These are phyloP conservation scores for Sutorius australiensis DNA, from an alignment of 768 basidiomycete genomes.

Conservation along the genomic window DNA sequence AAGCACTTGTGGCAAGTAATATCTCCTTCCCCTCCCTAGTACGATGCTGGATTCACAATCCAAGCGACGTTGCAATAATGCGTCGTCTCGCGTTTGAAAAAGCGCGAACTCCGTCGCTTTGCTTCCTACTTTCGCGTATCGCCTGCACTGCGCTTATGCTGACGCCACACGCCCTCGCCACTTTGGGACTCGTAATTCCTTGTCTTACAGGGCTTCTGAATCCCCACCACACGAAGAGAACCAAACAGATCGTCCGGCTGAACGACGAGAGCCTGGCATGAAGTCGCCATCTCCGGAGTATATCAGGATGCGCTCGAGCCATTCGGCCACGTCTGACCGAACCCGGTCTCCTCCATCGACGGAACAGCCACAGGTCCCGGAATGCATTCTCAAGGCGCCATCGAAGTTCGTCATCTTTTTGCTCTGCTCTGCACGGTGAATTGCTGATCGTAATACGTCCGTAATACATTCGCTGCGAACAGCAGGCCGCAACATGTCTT, in stretches of 20 bases:
- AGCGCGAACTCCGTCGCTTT: constrained; percentile 14
- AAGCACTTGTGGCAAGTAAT: constrained; percentile 34
- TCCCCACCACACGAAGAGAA: constrained; percentile 24
- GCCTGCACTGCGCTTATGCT: constrained; percentile 21
- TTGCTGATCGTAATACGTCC: constrained; percentile 25
- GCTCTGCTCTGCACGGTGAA: constrained; percentile 9
- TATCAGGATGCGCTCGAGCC: constrained; percentile 19
- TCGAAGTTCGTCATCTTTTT: constrained; percentile 24
- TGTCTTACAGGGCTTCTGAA: constrained; percentile 29
- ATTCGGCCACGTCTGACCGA: constrained; percentile 15
- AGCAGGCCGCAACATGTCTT: constrained; percentile 33
- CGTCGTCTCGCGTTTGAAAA: constrained; percentile 10
- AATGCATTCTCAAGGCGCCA: constrained; percentile 22
- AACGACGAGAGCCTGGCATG: constrained; percentile 10
- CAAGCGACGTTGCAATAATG: constrained; percentile 11
- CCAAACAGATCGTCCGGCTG: constrained; percentile 10
- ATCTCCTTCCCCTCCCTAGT: not conserved
- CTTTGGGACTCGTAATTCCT: constrained; percentile 19
- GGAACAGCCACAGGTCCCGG: constrained; percentile 18
- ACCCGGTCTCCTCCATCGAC: constrained; percentile 18
- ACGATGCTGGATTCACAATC: constrained; percentile 4
- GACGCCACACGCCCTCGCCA: constrained; percentile 30
- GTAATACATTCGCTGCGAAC: constrained; percentile 24
- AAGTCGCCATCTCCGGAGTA: constrained; percentile 22
- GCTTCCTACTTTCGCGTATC: constrained; percentile 22